Percentiles rank a stretch among this genome's conserved stretches.
phyloP scores from a whole-genome alignment of 1,284 basidiomycete genomes.

The Takashimella koratensis region DNA sequence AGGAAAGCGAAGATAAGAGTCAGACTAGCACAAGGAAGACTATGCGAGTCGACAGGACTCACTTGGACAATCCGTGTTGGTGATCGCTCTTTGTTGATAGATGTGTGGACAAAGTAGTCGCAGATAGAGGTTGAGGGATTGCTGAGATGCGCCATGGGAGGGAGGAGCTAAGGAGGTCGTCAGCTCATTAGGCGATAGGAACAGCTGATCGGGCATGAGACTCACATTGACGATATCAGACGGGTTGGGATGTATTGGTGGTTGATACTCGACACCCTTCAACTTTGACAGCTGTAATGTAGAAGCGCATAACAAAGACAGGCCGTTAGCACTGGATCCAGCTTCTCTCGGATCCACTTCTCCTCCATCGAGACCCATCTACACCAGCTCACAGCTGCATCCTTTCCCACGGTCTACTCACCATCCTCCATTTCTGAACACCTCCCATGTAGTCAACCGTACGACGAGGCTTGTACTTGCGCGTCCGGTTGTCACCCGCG shows the following conservation, averaged over 20 bases:
- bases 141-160: conserved; percentile 81
- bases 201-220: too few relatives aligned
- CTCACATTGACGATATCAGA: conserved; percentile 79
- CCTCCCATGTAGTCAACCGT: conserved; percentile 93
- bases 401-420: conserved; percentile 49
- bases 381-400: neutral
- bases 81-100: conserved; percentile 96
- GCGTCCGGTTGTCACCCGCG: conserved; percentile 55
- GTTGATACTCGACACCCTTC: conserved; percentile 67
- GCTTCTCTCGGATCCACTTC: too few relatives aligned
- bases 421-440: conserved; percentile 75
- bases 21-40: conserved; percentile 4
- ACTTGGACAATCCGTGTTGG: conserved; percentile 93
- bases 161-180: conserved; percentile 65
- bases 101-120: conserved; percentile 95
- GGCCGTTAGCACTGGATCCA: too few relatives aligned
- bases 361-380: neutral
- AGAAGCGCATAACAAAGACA: too few relatives aligned
- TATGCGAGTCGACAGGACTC: conserved; percentile 39
- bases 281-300: conserved; percentile 54
- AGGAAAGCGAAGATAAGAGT: neutral
- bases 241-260: conserved; percentile 72
- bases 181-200: too few relatives aligned
- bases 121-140: conserved; percentile 88
- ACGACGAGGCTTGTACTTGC: conserved; percentile 84